A percentile compares a stretch with the other conserved stretches of the same genome.
Evolutionary conservation across 2,329 filamentous ascomycete genomes (phyloP).

Genomic region (Allantophomopsis lycopodina): DNA sequence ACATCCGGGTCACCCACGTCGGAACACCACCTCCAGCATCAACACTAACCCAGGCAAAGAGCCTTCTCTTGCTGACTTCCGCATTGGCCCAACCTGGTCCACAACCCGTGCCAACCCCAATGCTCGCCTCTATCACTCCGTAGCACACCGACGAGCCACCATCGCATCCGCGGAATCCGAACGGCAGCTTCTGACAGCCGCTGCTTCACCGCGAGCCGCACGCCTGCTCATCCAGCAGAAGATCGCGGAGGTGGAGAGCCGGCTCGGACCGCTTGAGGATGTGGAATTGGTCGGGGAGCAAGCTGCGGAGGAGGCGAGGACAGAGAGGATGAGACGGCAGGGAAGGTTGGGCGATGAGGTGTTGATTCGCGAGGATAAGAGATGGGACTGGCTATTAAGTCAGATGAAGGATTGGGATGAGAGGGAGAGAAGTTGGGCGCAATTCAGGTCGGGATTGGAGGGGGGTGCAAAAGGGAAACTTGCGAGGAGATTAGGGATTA

Average conservation of each 20-base stretch:
- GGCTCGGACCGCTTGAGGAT: slow-evolving; percentile 40
- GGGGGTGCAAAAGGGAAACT: slow-evolving; percentile 10
- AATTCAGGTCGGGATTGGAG: slow-evolving; percentile 15
- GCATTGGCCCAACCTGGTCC: slow-evolving; percentile 41
- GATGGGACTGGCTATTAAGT: slow-evolving; percentile 49
- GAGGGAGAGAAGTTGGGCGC: slow-evolving; percentile 19
- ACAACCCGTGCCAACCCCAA: slow-evolving; percentile 37
- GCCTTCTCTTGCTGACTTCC: slow-evolving; percentile 36
- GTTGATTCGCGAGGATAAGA: slow-evolving; percentile 39
- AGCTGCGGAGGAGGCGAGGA: slow-evolving; percentile 41
- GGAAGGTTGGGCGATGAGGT: slow-evolving; percentile 28
- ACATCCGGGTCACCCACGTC: slow-evolving; percentile 5
- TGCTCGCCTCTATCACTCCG: slow-evolving; percentile 46
- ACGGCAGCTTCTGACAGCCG: slow-evolving; percentile 10
- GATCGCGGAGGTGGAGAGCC: slow-evolving; percentile 4
- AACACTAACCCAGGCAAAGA: slow-evolving; percentile 18
- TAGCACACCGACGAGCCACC: slow-evolving; percentile 46
- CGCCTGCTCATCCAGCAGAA: slow-evolving; percentile 14
- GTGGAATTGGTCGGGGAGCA: slow-evolving; percentile 54
- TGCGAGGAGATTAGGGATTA: slow-evolving; percentile 2
- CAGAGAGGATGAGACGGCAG: slow-evolving; percentile 42
- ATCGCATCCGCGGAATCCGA: slow-evolving; percentile 22
- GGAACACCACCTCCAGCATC: slow-evolving; percentile 4
- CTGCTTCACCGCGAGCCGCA: slow-evolving; percentile 1
- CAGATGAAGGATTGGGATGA: slow-evolving; percentile 29